Conservation (phyloP, 2,329 filamentous ascomycete genomes). For the Grosmannia serpens region DNA sequence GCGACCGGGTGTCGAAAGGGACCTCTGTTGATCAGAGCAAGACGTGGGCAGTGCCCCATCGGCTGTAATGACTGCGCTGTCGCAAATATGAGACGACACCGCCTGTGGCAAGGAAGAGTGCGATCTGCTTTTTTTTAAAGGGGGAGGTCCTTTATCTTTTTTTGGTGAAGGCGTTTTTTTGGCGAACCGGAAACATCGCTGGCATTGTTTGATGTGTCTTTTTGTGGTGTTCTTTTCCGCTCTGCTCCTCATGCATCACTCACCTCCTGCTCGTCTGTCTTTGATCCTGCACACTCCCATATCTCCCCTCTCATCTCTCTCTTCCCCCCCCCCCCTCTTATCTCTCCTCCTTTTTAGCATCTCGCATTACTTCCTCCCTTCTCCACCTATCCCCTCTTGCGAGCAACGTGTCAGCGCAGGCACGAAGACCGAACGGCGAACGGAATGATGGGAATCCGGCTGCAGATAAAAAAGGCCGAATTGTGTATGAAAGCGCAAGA, state of each 20-base stretch:
- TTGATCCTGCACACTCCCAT: background rate
- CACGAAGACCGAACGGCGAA: background rate
- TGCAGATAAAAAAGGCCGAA: background rate
- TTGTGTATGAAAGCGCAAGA: background rate
- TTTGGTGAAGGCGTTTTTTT: background rate
- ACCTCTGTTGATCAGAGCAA: conserved; percentile 2
- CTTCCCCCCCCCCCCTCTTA: background rate
- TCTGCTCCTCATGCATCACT: background rate
- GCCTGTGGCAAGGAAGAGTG: background rate
- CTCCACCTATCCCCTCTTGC: background rate
- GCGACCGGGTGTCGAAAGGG: background rate
- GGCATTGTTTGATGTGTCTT: background rate
- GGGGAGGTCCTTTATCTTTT: background rate
- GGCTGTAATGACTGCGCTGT: conserved; percentile 1
- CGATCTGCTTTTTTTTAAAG: background rate
- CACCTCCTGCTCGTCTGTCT: background rate
- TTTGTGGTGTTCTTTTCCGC: background rate
- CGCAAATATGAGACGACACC: background rate
- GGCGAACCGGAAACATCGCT: background rate
- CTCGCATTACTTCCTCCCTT: background rate
- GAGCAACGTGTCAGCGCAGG: background rate
- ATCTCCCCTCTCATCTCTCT: background rate
- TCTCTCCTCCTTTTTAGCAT: background rate
- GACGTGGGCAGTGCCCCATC: background rate
- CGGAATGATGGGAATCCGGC: background rate